A percentile compares a stretch with the other conserved stretches of the same genome.
Evolutionary conservation across 2,329 filamentous ascomycete genomes (phyloP).

Genomic region (Thelonectria olida): DNA sequence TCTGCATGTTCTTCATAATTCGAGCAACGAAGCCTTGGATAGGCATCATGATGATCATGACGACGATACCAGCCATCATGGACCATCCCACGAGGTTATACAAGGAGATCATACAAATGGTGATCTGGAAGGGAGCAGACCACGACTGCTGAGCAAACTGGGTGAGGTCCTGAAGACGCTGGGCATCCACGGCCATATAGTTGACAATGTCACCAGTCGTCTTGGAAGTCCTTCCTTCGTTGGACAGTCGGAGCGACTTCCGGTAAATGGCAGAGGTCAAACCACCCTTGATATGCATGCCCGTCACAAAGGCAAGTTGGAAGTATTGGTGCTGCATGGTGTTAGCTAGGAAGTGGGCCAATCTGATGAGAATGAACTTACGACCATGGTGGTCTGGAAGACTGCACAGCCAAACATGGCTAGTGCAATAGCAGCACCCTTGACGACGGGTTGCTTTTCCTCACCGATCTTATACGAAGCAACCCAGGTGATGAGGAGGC

Average conservation of each 20-base stretch:
- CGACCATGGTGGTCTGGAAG: conserved; percentile 84
- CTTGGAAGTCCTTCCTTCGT: conserved; percentile 88
- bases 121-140: conserved; percentile 97
- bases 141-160: conserved; percentile 96
- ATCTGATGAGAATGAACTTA: conserved; percentile 36
- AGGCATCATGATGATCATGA: conserved; percentile 98
- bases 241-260: conserved; percentile 89
- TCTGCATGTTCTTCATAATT: conserved; percentile 94
- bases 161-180: conserved; percentile 91
- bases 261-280: conserved; percentile 91
- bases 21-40: conserved; percentile 91
- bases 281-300: conserved; percentile 95
- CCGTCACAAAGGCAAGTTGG: conserved; percentile 91
- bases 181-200: conserved; percentile 98
- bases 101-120: conserved; percentile 92
- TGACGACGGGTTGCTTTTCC: conserved; percentile 78
- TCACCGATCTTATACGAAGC: conserved; percentile 74
- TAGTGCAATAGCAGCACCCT: conserved; percentile 87
- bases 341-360: conserved; percentile 32
- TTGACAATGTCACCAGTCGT: conserved; percentile 98
- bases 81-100: conserved; percentile 95
- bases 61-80: conserved; percentile 93
- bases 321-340: conserved; percentile 84
- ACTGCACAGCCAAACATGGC: conserved; percentile 92
- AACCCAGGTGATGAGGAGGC: conserved; percentile 85